Percentiles rank a stretch among this genome's conserved stretches.
phyloP scores from a whole-genome alignment of 257 asterid genomes.

The Solanum gracilifrons region DNA sequence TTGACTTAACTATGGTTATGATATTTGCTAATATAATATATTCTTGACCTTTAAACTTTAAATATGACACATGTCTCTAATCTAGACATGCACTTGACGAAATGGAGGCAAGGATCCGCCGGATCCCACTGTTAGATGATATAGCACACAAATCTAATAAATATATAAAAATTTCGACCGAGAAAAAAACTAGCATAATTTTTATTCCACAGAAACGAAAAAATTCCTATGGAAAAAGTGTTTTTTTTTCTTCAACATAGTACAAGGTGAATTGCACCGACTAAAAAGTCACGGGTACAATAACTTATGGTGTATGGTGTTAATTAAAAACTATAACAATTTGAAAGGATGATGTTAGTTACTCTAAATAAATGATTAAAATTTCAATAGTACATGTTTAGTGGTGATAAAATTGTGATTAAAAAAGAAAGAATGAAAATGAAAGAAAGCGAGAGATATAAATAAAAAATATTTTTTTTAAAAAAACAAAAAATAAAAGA shows the following conservation, averaged over 20 bases:
- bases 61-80: no score
- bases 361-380: not conserved
- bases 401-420: not conserved
- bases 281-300: not conserved
- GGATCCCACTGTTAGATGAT: not conserved
- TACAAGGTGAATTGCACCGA: not conserved
- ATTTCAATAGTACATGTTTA: not conserved
- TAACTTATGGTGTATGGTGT: not conserved
- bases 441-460: conserved; percentile 6
- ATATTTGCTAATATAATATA: no score
- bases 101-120: no score
- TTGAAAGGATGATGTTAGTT: not conserved
- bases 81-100: no score
- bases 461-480: conserved; percentile 13
- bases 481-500: conserved; percentile 8
- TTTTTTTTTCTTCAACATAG: not conserved
- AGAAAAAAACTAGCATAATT: no score
- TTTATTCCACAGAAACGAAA: not conserved
- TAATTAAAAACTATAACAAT: not conserved
- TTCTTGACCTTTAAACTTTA: no score
- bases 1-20: no score
- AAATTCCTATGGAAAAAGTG: not conserved
- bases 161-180: not conserved
- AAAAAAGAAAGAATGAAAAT: not conserved
- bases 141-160: not conserved